Evolutionary conservation across 1,139 yeast genomes (phyloP).

Genomic region (Blastobotrys illinoisensis): DNA sequence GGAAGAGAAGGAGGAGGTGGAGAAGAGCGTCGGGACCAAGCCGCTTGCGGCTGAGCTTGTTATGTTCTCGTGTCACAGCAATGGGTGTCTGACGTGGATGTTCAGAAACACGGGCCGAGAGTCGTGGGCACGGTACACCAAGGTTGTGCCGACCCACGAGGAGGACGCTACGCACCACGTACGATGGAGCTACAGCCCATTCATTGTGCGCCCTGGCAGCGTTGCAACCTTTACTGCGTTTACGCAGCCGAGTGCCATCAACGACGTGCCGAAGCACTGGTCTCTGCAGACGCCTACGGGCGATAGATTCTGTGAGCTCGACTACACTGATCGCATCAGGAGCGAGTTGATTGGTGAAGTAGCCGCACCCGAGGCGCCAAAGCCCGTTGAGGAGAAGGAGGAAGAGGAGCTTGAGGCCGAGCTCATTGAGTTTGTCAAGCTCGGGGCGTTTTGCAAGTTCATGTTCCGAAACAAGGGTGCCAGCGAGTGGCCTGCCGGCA

Average conservation of each 20-base stretch:
- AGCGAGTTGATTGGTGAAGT: neutral
- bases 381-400: neutral
- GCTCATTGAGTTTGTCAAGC: neutral
- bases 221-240: slow-evolving; percentile 13
- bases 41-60: slow-evolving; percentile 7
- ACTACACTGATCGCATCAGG: slow-evolving; percentile 2
- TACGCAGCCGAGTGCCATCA: slow-evolving; percentile 9
- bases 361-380: neutral
- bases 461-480: slow-evolving; percentile 6
- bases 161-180: slow-evolving; percentile 6
- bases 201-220: slow-evolving; percentile 8
- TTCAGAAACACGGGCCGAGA: slow-evolving; percentile 16
- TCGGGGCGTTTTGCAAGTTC: slow-evolving; percentile 2
- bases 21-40: neutral
- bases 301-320: slow-evolving; percentile 6
- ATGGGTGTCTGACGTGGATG: slow-evolving; percentile 13
- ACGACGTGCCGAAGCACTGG: slow-evolving; percentile 13
- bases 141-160: slow-evolving; percentile 9
- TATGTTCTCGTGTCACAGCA: slow-evolving; percentile 8
- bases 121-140: slow-evolving; percentile 19
- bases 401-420: neutral
- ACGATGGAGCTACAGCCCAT: slow-evolving; percentile 9
- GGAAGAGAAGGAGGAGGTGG: neutral
- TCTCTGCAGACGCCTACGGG: slow-evolving; percentile 12
- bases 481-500: slow-evolving; percentile 8